Percentiles rank a stretch among this genome's conserved stretches.
Evolutionary conservation across 352 stramenopile genomes (phyloP).

Genomic region (Globisporangium rhizosaccharum): DNA sequence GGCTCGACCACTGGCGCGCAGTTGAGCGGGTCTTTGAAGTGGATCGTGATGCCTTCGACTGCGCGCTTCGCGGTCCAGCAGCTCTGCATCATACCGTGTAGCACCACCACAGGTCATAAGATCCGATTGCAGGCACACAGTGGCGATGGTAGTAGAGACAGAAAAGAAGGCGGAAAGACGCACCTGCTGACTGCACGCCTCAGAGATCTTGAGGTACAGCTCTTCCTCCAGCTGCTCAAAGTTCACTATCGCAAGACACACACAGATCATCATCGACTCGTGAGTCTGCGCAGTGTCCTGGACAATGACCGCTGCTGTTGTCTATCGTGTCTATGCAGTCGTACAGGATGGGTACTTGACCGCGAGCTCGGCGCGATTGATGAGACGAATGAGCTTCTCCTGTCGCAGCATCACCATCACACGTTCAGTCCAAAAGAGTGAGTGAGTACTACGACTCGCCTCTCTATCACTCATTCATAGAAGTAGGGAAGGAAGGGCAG

Average conservation of each 20-base stretch:
- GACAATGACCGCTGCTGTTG: slow-evolving; percentile 5
- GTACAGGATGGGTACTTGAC: slow-evolving; percentile 68
- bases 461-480: too few relatives aligned
- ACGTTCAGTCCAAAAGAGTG: background rate
- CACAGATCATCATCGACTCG: background rate
- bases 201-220: slow-evolving; percentile 58
- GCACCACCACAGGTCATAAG: background rate
- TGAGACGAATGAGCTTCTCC: slow-evolving; percentile 79
- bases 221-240: slow-evolving; percentile 84
- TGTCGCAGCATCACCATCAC: slow-evolving; percentile 10
- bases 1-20: slow-evolving; percentile 67
- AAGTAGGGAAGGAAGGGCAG: background rate
- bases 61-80: slow-evolving; percentile 68
- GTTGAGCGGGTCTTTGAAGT: slow-evolving; percentile 74
- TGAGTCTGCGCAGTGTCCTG: background rate
- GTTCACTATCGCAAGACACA: slow-evolving; percentile 36
- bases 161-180: background rate
- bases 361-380: slow-evolving; percentile 80
- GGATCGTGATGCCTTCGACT: slow-evolving; percentile 71
- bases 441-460: background rate
- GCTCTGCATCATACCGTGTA: slow-evolving; percentile 17
- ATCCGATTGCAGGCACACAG: background rate
- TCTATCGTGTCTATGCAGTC: background rate
- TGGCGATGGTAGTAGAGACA: background rate
- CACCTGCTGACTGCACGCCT: slow-evolving; percentile 59